Base-by-base conservation (phyloP, 2,329 filamentous ascomycete species). In the Pezicula rhizophila region DNA sequence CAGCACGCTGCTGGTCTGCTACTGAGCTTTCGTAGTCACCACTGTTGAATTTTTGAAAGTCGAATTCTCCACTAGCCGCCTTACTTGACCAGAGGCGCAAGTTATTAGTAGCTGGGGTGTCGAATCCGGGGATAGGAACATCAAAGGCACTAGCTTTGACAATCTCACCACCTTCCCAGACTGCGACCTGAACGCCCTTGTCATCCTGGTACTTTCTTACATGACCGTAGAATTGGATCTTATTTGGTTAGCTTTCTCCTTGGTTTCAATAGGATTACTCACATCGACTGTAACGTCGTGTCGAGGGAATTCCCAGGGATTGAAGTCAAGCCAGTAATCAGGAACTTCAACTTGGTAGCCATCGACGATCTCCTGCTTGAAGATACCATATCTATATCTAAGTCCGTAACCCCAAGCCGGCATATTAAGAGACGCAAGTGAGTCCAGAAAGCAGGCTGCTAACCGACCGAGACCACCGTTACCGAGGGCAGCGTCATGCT, bases 31-130 rank as follows among this genome's bases (percentile, higher is more conserved):
- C 93, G 66, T 99, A 99, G 61, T 99, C 91, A 55, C 93, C 93
- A 51, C 79, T 93, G 72, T 99, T 99, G 82, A 99, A 99, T 68
- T 97, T 97, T 64, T 96, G 92, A 72, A 99, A 99, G 72, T 99
- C 92, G 57, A 99, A 99, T 69, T 99, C 93, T 57, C 93, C 93
- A 60, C 89, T 92, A 41, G 91, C 91, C 39, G 93, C 92, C 71
- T 96, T 96, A 76, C 90, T 96, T 40, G 90, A 96, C 93, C 93
- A 99, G 35, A 99, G 77, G 52, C 93, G 86, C 55, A 99, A 77
- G 71, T 99, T 99, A 76, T 99, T 99, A 59, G 91, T 96, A 10
- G 91, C 92, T 7, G 82, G 75, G 0, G 93, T 99, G 53, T 82
- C 83, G 66, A 90, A 97, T 8, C 93, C 93, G 17, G 93, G 93